Evolutionary conservation across 2,329 filamentous ascomycete genomes (phyloP).

Genomic region (Corniculantispora saksenae): DNA sequence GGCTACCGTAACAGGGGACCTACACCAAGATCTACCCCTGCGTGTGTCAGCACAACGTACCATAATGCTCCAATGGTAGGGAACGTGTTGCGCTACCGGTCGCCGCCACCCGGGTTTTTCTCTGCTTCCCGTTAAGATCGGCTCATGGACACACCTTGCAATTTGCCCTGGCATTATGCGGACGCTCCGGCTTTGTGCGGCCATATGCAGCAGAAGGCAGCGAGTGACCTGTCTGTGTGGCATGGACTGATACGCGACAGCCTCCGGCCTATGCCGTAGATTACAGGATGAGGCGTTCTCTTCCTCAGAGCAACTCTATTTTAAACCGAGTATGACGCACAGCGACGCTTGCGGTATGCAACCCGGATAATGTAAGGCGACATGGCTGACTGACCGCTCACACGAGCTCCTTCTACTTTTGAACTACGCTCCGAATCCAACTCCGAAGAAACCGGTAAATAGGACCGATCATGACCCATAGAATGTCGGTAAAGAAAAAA

Average conservation of each 20-base stretch:
- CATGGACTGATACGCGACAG: not conserved
- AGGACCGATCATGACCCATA: not conserved
- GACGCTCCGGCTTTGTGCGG: not conserved
- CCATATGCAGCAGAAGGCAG: not conserved
- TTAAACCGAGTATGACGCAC: not conserved
- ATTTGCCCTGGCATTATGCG: not conserved
- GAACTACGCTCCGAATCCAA: not conserved
- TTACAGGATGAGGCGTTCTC: not conserved
- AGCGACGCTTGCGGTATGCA: not conserved
- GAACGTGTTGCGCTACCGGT: not conserved
- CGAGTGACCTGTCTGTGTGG: too few relatives aligned
- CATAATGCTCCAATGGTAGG: not conserved
- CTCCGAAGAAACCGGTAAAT: not conserved
- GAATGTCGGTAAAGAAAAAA: not conserved
- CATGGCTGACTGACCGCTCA: not conserved
- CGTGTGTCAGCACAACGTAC: not conserved
- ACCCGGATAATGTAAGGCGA: not conserved
- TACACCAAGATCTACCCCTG: conserved; percentile 1
- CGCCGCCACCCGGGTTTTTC: not conserved
- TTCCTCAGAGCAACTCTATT: not conserved
- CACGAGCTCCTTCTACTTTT: conserved; percentile 1
- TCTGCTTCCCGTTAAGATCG: not conserved
- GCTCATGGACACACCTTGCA: not conserved
- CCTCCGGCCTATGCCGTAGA: not conserved
- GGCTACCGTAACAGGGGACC: not conserved